Base-by-base conservation (phyloP, 2,329 filamentous ascomycete genomes). In the Diaporthe ampelina region DNA sequence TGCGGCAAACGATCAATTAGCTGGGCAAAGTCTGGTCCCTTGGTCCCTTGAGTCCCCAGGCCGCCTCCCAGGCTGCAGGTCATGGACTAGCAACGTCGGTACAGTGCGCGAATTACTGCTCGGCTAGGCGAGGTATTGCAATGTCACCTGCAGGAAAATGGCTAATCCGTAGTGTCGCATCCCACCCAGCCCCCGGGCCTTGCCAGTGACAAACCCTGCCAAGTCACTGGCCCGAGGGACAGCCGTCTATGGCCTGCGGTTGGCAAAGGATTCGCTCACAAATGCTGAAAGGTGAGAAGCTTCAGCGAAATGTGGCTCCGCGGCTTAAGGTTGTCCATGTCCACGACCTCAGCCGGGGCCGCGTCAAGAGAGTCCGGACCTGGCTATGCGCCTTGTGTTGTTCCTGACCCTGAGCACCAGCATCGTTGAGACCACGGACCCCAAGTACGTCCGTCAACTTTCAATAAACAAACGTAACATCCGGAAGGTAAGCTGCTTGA, bases 61-160 rank as follows among this genome's bases (percentile, higher is more conserved):
- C n/a, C 58, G 35, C 65, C 57, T 73, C 65, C 67, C 56, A 68
- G 72, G 72, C 65, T 65, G 57, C 72, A 70, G 65, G 54, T 37
- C 35, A 37, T 29, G 26, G 63, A 45, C 58, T 56, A n/a, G 45
- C 50, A 59, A 15, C 24, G n/a, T 21, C 13, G 63, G 56, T 67
- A 74, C 67, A 74, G 72, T 74, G 65, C 50, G 48, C 48, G 57
- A 32, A 7, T 13, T 24, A 32, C 15, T n/a, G 9, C 58, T 57
- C 57, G 56, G 59, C 67, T 70, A 50, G 29, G 24, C 45, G 24
- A 63, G 57, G 70, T 40, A 29, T 72, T 72, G 70, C 19, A 35
- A 48, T 35, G n/a, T 70, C 24, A 70, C 72, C 50, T 73, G 63
- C 65, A 70, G 56, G 21, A 43, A 63, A 29, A 69, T 68, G 57